Percentiles rank a stretch among this genome's conserved stretches.
phyloP scores from a whole-genome alignment of 805 yeast species.

The Yamadazyma nakazawae region DNA sequence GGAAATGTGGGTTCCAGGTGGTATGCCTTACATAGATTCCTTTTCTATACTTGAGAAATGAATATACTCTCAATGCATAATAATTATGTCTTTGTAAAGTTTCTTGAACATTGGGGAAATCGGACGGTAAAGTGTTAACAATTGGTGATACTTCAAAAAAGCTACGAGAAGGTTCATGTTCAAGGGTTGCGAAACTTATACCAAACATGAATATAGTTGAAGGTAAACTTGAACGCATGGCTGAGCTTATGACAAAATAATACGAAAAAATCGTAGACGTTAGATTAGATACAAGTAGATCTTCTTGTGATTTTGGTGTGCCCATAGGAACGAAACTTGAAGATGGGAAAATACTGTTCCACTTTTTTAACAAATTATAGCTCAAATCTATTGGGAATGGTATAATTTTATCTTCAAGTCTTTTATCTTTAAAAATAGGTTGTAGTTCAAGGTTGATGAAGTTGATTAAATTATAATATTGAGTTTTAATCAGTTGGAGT shows the following conservation, averaged over 20 bases:
- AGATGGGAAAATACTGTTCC: slow-evolving; percentile 21
- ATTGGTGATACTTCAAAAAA: slow-evolving; percentile 11
- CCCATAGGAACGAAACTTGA: slow-evolving; percentile 8
- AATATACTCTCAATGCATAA: slow-evolving; percentile 21
- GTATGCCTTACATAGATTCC: slow-evolving; percentile 17
- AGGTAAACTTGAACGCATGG: slow-evolving; percentile 23
- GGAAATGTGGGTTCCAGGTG: slow-evolving; percentile 17
- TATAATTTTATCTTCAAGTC: slow-evolving; percentile 17
- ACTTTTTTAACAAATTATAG: slow-evolving; percentile 18
- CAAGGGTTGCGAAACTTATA: slow-evolving; percentile 17
- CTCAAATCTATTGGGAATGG: slow-evolving; percentile 18
- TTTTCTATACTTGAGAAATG: slow-evolving; percentile 21
- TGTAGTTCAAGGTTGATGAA: slow-evolving; percentile 17
- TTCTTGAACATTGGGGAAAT: slow-evolving; percentile 12
- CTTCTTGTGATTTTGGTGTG: slow-evolving; percentile 6
- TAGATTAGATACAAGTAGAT: slow-evolving; percentile 14
- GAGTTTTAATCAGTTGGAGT: background rate
- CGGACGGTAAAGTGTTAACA: slow-evolving; percentile 3
- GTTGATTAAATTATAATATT: slow-evolving; percentile 15
- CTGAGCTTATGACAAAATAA: slow-evolving; percentile 20
- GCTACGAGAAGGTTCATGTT: slow-evolving; percentile 1
- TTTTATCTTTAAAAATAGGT: slow-evolving; percentile 14
- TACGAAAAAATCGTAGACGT: slow-evolving; percentile 20
- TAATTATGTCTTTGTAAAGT: slow-evolving; percentile 23
- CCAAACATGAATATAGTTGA: slow-evolving; percentile 21